Evolutionary conservation across 1,284 basidiomycete species (phyloP).

Genomic region (Trichosporon faecale): DNA sequence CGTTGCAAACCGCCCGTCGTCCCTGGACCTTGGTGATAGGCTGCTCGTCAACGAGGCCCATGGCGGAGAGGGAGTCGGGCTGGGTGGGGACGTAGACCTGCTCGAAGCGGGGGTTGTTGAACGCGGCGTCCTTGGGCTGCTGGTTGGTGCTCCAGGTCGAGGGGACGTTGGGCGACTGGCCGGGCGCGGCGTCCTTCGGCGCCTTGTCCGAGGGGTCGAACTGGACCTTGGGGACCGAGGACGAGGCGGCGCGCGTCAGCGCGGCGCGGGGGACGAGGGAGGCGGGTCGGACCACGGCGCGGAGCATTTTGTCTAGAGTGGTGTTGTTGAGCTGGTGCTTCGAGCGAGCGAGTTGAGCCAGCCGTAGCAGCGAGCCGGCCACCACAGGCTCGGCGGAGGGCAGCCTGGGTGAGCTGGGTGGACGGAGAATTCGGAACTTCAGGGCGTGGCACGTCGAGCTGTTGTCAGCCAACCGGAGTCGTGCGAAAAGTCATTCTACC

Average conservation of each 20-base stretch:
- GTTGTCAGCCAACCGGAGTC: slow-evolving; percentile 1
- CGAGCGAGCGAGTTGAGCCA: too few relatives aligned
- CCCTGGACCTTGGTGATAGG: slow-evolving; percentile 76
- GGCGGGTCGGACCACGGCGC: slow-evolving; percentile 14
- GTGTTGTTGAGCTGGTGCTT: background rate
- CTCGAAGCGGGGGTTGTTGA: slow-evolving; percentile 62
- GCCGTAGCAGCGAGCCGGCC: too few relatives aligned
- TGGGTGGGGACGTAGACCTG: slow-evolving; percentile 83
- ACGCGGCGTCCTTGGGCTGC: slow-evolving; percentile 49
- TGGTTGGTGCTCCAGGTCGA: slow-evolving; percentile 76
- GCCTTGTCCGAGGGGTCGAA: slow-evolving; percentile 11
- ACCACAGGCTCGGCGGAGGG: too few relatives aligned
- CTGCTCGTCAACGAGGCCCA: slow-evolving; percentile 64
- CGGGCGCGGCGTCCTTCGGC: slow-evolving; percentile 16
- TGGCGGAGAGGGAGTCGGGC: slow-evolving; percentile 48
- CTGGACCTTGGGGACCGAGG: background rate
- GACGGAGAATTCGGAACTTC: slow-evolving; percentile 9
- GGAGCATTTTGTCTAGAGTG: slow-evolving; percentile 16
- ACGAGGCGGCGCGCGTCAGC: slow-evolving; percentile 6
- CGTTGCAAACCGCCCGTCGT: slow-evolving; percentile 85
- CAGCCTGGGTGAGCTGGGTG: background rate
- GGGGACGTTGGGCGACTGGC: slow-evolving; percentile 73
- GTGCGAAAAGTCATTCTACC: background rate
- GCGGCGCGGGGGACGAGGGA: background rate
- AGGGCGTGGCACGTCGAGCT: slow-evolving; percentile 8